Evolutionary conservation across 805 yeast genomes (phyloP).

Genomic region (Schizosaccharomyces osmophilus): DNA sequence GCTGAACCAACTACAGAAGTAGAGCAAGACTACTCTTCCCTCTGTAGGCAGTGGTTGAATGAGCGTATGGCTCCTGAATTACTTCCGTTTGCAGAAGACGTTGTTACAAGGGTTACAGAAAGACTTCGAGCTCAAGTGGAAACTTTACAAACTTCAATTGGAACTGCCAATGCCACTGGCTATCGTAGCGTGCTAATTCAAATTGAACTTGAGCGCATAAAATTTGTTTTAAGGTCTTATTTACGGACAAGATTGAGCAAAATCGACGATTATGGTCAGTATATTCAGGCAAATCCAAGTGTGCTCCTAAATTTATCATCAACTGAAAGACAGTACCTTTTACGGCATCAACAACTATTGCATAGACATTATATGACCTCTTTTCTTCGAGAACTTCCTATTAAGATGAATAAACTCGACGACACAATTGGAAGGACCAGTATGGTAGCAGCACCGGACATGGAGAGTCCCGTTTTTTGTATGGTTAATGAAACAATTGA

Average conservation of each 20-base stretch:
- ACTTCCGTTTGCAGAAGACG: background rate
- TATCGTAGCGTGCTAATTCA: conserved; percentile 37
- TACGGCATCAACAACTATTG: conserved; percentile 35
- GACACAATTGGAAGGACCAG: conserved; percentile 41
- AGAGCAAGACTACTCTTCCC: background rate
- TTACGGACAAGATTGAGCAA: conserved; percentile 42
- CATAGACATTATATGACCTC: conserved; percentile 40
- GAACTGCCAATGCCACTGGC: background rate
- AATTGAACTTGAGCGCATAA: conserved; percentile 71
- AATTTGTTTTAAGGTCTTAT: conserved; percentile 57
- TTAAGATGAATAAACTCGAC: conserved; percentile 43
- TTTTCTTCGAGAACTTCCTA: conserved; percentile 45
- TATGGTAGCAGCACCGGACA: conserved; percentile 62
- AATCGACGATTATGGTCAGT: conserved; percentile 45
- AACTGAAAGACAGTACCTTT: conserved; percentile 43
- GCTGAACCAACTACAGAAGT: background rate
- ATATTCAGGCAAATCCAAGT: conserved; percentile 24
- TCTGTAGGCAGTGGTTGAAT: background rate
- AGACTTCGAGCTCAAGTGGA: background rate
- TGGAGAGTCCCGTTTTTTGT: conserved; percentile 56
- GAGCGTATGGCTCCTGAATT: conserved; percentile 1
- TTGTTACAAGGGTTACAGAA: background rate
- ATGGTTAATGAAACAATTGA: conserved; percentile 20
- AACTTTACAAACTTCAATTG: background rate
- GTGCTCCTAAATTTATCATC: conserved; percentile 23